Percentiles rank a stretch among this genome's conserved stretches.
Conservation (phyloP, 352 stramenopile species). For the Globisporangium iwayamae region DNA sequence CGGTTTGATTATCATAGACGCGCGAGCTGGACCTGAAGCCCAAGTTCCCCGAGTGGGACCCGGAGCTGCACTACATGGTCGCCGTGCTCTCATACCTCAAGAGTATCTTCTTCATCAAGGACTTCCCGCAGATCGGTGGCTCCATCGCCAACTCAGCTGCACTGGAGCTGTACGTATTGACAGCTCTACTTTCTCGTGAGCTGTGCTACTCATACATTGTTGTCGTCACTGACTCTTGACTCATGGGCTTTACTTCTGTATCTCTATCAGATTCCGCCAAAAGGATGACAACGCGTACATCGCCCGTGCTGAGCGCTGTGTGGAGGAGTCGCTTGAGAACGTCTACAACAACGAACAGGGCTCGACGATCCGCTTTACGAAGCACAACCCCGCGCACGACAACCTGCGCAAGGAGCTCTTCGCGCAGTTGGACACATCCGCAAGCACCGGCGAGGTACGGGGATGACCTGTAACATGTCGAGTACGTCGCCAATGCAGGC, state of each 20-base stretch:
- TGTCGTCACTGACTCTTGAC: background rate
- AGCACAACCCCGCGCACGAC: slow-evolving; percentile 77
- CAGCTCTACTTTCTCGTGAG: background rate
- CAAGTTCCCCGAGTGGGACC: slow-evolving; percentile 92
- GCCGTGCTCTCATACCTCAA: slow-evolving; percentile 96
- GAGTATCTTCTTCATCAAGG: slow-evolving; percentile 98
- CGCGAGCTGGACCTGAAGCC: slow-evolving; percentile 89
- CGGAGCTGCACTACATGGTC: slow-evolving; percentile 94
- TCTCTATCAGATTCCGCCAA: slow-evolving; percentile 49
- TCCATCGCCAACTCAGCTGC: slow-evolving; percentile 81
- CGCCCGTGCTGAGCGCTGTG: slow-evolving; percentile 87
- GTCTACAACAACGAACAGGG: slow-evolving; percentile 92
- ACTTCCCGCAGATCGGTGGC: slow-evolving; percentile 60
- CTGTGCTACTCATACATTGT: background rate
- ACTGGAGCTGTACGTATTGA: slow-evolving; percentile 70
- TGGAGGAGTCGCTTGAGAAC: slow-evolving; percentile 91
- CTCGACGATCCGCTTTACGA: slow-evolving; percentile 87
- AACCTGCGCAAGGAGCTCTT: slow-evolving; percentile 81
- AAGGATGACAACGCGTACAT: slow-evolving; percentile 86
- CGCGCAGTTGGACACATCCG: slow-evolving; percentile 42
- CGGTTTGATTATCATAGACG: slow-evolving; percentile 30
- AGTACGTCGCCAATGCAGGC: too few relatives aligned
- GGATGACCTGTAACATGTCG: background rate
- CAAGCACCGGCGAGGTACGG: slow-evolving; percentile 4
- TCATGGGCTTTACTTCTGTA: background rate